These are phyloP conservation scores for Catharanthus roseus DNA, from an alignment of 257 asterid species.

Conservation along the genomic window DNA sequence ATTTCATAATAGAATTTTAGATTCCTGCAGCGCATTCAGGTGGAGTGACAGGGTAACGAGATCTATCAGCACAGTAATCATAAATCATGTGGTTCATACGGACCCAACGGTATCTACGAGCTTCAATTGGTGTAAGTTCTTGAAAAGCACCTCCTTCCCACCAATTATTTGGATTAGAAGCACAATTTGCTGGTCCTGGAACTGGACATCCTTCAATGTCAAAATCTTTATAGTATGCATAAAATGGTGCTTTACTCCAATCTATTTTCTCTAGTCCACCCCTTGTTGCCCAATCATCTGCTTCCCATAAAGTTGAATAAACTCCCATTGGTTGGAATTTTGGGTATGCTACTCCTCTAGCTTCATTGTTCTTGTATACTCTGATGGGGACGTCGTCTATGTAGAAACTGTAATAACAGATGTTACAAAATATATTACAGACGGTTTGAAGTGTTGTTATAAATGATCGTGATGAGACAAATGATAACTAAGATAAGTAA, in stretches of 20 bases:
- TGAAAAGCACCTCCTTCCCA: constrained; percentile 71
- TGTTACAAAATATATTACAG: no score
- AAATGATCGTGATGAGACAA: no score
- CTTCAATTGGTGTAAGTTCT: constrained; percentile 46
- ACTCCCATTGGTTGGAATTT: constrained; percentile 68
- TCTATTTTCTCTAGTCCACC: constrained; percentile 82
- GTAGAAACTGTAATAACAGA: constrained; percentile 26
- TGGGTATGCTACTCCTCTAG: constrained; percentile 63
- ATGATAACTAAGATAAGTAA: no score
- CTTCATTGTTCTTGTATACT: constrained; percentile 79
- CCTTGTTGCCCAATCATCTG: constrained; percentile 92
- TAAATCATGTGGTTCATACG: constrained; percentile 64
- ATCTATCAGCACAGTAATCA: constrained; percentile 81
- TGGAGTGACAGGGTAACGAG: constrained; percentile 55
- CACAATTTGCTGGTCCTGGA: constrained; percentile 63
- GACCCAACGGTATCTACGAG: constrained; percentile 69
- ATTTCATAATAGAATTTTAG: constrained; percentile 4
- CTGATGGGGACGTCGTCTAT: constrained; percentile 74
- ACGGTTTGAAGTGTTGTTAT: no score
- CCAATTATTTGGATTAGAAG: constrained; percentile 56
- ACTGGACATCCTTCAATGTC: constrained; percentile 78
- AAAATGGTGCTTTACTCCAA: constrained; percentile 85
- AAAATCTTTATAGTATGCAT: constrained; percentile 75
- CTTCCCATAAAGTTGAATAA: constrained; percentile 85
- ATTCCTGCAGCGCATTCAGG: constrained; percentile 63